Percentiles rank a stretch among this genome's conserved stretches.
These are phyloP conservation scores for Pleurotus giganteus DNA, from an alignment of 768 basidiomycete genomes.

Conservation along the genomic window DNA sequence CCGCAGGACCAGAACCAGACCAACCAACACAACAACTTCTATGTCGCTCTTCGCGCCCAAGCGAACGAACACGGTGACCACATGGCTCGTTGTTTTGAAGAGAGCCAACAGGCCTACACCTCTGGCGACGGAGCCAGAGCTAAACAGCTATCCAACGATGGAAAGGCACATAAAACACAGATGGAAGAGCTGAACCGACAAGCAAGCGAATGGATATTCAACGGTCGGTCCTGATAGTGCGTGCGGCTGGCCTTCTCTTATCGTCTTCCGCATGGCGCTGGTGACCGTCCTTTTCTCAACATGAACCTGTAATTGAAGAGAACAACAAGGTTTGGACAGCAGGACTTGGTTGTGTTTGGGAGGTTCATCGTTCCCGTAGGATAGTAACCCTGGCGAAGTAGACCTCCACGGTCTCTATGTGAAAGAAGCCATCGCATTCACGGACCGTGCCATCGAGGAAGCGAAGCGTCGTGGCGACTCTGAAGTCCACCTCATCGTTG, in stretches of 20 bases:
- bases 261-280: not conserved
- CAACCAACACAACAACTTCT: constrained; percentile 71
- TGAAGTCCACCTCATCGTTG: constrained; percentile 81
- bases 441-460: constrained; percentile 66
- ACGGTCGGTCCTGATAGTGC: constrained; percentile 41
- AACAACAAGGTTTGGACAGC: constrained; percentile 66
- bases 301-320: constrained; percentile 37
- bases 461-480: constrained; percentile 62
- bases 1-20: constrained; percentile 52
- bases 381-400: constrained; percentile 70
- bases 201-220: constrained; percentile 88
- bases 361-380: constrained; percentile 30
- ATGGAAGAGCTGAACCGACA: constrained; percentile 80
- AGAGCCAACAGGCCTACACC: constrained; percentile 74
- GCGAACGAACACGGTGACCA: constrained; percentile 79
- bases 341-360: not conserved
- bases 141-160: constrained; percentile 78
- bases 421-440: constrained; percentile 80
- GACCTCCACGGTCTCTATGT: constrained; percentile 94
- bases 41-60: constrained; percentile 64
- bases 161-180: constrained; percentile 71
- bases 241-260: not conserved
- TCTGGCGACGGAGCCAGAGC: constrained; percentile 74
- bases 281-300: not conserved
- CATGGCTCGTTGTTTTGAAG: constrained; percentile 70